phyloP scores from a whole-genome alignment of 257 asterid species.

The Verbena officinalis region DNA sequence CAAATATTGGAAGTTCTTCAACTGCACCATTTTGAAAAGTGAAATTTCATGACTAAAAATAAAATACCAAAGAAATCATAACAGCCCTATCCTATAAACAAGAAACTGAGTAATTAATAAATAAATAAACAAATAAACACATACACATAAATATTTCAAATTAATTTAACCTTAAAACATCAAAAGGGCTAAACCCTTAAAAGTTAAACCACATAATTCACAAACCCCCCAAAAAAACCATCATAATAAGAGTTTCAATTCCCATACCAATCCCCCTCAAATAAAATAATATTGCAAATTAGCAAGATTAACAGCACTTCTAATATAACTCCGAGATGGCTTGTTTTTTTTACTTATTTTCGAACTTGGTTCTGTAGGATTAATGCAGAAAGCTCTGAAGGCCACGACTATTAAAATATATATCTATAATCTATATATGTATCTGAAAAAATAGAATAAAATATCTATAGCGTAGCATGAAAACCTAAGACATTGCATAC shows the following conservation, averaged over 20 bases:
- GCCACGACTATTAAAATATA: background rate
- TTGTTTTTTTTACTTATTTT: background rate
- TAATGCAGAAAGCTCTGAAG: slow-evolving; percentile 13
- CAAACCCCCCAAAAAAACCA: background rate
- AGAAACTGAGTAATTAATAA: background rate
- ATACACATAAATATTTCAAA: no score
- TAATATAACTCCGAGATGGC: background rate
- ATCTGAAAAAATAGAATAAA: no score
- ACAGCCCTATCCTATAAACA: background rate
- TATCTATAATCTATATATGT: background rate
- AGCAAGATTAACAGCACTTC: slow-evolving; percentile 12
- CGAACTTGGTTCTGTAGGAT: background rate
- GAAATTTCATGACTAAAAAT: no score
- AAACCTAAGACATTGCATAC: no score
- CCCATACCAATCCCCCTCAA: background rate
- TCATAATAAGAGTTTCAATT: background rate
- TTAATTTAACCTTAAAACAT: background rate
- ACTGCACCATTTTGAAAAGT: no score
- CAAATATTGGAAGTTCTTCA: no score
- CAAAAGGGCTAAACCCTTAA: slow-evolving; percentile 17
- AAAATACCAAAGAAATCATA: background rate
- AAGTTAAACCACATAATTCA: slow-evolving; percentile 14
- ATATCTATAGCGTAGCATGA: no score
- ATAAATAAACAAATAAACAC: background rate
- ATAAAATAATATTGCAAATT: slow-evolving; percentile 1